Conservation (phyloP, 441 rosid species). For the Populus trichocarpa region DNA sequence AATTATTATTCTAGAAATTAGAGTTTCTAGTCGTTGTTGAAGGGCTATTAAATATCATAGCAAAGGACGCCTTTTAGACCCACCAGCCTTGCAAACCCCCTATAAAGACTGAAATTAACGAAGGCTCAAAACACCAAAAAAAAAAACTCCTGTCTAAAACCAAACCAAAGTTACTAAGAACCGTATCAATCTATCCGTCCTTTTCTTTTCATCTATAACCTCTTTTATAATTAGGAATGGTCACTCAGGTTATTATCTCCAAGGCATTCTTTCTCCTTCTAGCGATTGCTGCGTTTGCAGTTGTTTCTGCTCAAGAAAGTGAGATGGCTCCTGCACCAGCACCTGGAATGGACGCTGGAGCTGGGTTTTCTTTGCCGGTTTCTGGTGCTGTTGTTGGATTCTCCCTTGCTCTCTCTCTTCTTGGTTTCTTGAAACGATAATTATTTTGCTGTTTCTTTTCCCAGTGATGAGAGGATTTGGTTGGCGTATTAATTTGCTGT, state of each 20-base stretch:
- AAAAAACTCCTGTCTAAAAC: too few species aligned
- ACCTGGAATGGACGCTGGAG: slow-evolving; percentile 13
- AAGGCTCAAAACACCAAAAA: too few species aligned
- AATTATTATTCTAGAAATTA: not conserved
- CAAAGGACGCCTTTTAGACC: too few species aligned
- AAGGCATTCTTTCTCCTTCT: slow-evolving; percentile 2
- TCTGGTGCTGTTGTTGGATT: slow-evolving; percentile 3
- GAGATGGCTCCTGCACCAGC: slow-evolving; percentile 11
- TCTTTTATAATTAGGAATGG: not conserved
- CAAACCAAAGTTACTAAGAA: not conserved
- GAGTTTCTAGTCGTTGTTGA: not conserved
- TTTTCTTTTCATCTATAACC: not conserved
- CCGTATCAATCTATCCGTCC: not conserved
- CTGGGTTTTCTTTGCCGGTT: not conserved
- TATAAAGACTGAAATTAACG: not conserved
- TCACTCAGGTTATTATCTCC: slow-evolving; percentile 10
- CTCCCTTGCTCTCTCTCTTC: slow-evolving; percentile 10
- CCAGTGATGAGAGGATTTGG: too few species aligned
- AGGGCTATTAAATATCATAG: not conserved
- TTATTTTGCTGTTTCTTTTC: not conserved
- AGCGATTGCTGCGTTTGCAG: not conserved
- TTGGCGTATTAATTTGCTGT: too few species aligned
- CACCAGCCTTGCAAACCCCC: not conserved
- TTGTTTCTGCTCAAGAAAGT: slow-evolving; percentile 12
- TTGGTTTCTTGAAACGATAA: slow-evolving; percentile 9